phyloP scores from a whole-genome alignment of 2,329 filamentous ascomycete species.

The Trichoderma sp. region DNA sequence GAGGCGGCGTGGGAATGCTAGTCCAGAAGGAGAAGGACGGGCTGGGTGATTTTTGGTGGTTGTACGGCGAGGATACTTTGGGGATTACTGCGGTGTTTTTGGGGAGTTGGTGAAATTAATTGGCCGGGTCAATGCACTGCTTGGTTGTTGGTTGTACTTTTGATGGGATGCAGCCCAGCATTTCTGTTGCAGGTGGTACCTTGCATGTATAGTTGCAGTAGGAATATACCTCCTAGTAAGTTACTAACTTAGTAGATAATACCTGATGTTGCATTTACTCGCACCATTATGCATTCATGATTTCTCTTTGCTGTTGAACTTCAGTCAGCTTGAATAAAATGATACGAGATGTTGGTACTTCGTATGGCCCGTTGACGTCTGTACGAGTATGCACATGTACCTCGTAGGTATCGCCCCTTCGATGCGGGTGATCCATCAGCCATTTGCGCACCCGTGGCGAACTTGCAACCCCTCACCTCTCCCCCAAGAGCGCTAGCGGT shows the following conservation, averaged over 20 bases:
- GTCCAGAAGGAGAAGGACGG: constrained; percentile 20
- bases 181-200: background rate
- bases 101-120: background rate
- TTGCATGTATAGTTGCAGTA: background rate
- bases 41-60: background rate
- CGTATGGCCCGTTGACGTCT: background rate
- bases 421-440: background rate
- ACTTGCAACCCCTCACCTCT: constrained; percentile 10
- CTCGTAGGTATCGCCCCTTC: background rate
- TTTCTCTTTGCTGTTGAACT: too few relatives aligned
- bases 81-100: background rate
- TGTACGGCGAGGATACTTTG: background rate
- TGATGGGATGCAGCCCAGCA: background rate
- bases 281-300: too few relatives aligned
- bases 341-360: background rate
- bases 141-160: background rate
- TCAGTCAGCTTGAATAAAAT: too few relatives aligned
- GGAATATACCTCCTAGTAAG: background rate
- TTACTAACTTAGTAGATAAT: background rate
- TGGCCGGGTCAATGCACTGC: background rate
- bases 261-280: background rate
- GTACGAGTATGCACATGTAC: background rate
- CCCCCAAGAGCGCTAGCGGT: constrained; percentile 1
- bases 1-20: background rate
- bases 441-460: constrained; percentile 2